These are phyloP conservation scores for Plantago ovata DNA, from an alignment of 257 asterid genomes.

Conservation along the genomic window DNA sequence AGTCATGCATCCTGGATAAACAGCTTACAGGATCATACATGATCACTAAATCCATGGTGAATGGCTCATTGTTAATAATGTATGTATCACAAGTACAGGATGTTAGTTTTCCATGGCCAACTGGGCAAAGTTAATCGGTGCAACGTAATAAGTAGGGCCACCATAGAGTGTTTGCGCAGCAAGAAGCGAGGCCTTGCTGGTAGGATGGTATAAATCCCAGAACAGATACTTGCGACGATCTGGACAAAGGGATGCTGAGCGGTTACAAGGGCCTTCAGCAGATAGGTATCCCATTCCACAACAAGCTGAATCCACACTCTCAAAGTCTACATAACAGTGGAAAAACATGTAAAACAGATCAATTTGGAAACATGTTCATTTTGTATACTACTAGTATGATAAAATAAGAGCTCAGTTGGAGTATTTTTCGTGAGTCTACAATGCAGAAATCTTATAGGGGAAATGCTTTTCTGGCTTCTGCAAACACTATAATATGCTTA, in stretches of 20 bases:
- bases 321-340: constrained; percentile 35
- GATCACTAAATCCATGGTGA: constrained; percentile 2
- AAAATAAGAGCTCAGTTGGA: no score
- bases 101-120: constrained; percentile 25
- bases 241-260: constrained; percentile 33
- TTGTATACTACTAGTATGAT: background rate
- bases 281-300: constrained; percentile 53
- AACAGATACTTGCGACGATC: constrained; percentile 36
- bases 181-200: constrained; percentile 34
- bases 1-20: background rate
- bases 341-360: constrained; percentile 1
- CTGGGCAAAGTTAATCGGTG: constrained; percentile 33
- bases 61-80: constrained; percentile 8
- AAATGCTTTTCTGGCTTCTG: no score
- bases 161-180: constrained; percentile 35
- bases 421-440: no score
- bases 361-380: background rate
- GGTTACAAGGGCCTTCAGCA: constrained; percentile 35
- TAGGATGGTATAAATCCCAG: constrained; percentile 64
- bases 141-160: constrained; percentile 26
- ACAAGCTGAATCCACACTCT: constrained; percentile 53
- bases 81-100: background rate
- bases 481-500: no score
- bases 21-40: constrained; percentile 1
- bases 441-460: no score